phyloP scores from a whole-genome alignment of 495 filamentous ascomycete genomes.

The Aspergillus mulundensis region DNA sequence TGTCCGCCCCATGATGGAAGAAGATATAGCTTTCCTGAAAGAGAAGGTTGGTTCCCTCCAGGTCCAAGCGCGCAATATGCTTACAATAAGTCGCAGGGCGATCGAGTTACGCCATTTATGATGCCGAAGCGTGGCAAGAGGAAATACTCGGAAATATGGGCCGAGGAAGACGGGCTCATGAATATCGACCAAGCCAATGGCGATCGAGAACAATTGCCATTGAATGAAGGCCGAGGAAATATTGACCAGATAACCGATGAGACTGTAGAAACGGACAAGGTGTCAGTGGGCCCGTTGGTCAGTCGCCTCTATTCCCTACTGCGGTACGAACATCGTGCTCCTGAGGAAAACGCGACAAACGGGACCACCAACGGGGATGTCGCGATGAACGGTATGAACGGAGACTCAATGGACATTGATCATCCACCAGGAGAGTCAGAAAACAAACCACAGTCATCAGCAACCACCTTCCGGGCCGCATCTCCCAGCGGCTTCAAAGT shows the following conservation, averaged over 20 bases:
- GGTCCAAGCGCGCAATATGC: not conserved
- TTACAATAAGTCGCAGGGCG: slow-evolving; percentile 50
- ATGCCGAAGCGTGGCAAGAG: slow-evolving; percentile 82
- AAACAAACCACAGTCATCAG: slow-evolving; percentile 55
- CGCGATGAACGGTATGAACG: slow-evolving; percentile 43
- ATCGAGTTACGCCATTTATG: slow-evolving; percentile 75
- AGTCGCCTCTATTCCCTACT: slow-evolving; percentile 78
- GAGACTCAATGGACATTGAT: slow-evolving; percentile 52
- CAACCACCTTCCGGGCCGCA: slow-evolving; percentile 73
- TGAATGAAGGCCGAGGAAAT: slow-evolving; percentile 78
- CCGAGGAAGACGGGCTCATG: slow-evolving; percentile 82
- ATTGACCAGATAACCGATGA: slow-evolving; percentile 85
- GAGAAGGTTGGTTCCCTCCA: slow-evolving; percentile 55
- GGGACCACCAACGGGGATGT: slow-evolving; percentile 53
- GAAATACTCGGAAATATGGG: slow-evolving; percentile 86
- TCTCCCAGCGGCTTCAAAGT: slow-evolving; percentile 55
- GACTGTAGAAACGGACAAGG: slow-evolving; percentile 76
- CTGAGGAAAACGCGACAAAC: slow-evolving; percentile 52
- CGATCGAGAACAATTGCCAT: slow-evolving; percentile 58
- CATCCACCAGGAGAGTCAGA: slow-evolving; percentile 39
- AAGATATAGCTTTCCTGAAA: slow-evolving; percentile 89
- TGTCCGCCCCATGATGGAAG: slow-evolving; percentile 85
- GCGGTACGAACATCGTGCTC: slow-evolving; percentile 72
- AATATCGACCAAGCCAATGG: slow-evolving; percentile 57
- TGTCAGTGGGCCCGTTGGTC: slow-evolving; percentile 84